Conservation (phyloP, 2,329 filamentous ascomycete species). For the Myriosclerotinia curreyana region DNA sequence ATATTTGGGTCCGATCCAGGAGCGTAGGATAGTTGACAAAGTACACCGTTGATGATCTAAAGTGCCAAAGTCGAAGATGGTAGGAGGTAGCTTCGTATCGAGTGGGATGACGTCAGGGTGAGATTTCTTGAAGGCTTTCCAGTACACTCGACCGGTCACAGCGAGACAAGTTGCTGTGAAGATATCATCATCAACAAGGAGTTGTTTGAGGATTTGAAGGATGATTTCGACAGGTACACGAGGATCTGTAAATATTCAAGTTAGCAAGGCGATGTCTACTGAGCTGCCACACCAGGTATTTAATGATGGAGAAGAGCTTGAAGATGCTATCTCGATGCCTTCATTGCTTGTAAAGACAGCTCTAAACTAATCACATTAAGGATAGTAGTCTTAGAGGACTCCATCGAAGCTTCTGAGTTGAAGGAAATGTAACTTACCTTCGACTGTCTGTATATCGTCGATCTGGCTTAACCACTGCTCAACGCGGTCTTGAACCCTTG, state of each 20-base stretch:
- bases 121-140: background rate
- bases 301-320: too few species aligned
- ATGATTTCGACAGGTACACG: background rate
- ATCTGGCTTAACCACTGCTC: background rate
- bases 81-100: background rate
- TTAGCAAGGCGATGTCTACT: background rate
- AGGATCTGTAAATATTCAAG: background rate
- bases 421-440: background rate
- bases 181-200: background rate
- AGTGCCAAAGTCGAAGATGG: background rate
- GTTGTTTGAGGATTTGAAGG: background rate
- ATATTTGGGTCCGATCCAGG: background rate
- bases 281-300: too few species aligned
- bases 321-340: too few species aligned
- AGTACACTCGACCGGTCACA: background rate
- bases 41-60: background rate
- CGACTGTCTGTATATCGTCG: background rate
- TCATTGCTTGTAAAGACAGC: too few species aligned
- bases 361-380: too few species aligned
- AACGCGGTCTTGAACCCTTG: background rate
- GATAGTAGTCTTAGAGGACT: background rate
- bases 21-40: background rate
- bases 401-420: fast-evolving
- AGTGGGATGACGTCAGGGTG: background rate
- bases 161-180: background rate